Evolutionary conservation across 371 early-diverging fungal genomes (phyloP).

Genomic region (Mucor indicus): DNA sequence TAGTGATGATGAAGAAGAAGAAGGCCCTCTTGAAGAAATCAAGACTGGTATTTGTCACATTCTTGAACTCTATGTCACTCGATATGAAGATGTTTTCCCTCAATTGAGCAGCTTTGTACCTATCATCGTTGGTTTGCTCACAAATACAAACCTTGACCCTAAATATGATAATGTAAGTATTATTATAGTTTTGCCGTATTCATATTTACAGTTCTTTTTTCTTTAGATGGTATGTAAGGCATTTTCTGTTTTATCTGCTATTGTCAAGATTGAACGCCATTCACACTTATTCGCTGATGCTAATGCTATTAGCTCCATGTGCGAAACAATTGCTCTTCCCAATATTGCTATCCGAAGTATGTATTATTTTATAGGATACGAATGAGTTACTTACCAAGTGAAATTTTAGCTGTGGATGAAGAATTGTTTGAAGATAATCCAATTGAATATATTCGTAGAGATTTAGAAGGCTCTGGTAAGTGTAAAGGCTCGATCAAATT

Average conservation of each 20-base stretch:
- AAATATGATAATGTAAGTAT: constrained; percentile 77
- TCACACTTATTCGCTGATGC: constrained; percentile 64
- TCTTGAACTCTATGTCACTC: constrained; percentile 81
- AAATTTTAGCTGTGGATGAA: constrained; percentile 72
- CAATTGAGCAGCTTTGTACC: constrained; percentile 78
- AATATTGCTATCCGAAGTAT: constrained; percentile 84
- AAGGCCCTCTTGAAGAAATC: constrained; percentile 82
- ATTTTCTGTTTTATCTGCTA: constrained; percentile 84
- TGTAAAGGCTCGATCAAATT: neutral
- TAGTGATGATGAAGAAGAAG: constrained; percentile 82
- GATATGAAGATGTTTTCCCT: constrained; percentile 87
- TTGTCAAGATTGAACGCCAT: constrained; percentile 77
- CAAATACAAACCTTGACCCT: constrained; percentile 60
- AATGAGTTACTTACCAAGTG: neutral
- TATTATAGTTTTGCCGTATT: neutral
- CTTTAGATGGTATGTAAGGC: constrained; percentile 82
- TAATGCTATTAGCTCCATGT: constrained; percentile 74
- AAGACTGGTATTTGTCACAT: constrained; percentile 89
- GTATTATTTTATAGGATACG: neutral
- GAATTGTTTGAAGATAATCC: constrained; percentile 97
- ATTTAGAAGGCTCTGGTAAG: constrained; percentile 87
- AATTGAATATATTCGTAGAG: constrained; percentile 88
- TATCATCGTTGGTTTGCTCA: constrained; percentile 83
- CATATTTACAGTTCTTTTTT: constrained; percentile 21
- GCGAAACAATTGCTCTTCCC: constrained; percentile 90